phyloP scores from a whole-genome alignment of 192 early-diverging fungal species.

The Dissophora globulifera region DNA sequence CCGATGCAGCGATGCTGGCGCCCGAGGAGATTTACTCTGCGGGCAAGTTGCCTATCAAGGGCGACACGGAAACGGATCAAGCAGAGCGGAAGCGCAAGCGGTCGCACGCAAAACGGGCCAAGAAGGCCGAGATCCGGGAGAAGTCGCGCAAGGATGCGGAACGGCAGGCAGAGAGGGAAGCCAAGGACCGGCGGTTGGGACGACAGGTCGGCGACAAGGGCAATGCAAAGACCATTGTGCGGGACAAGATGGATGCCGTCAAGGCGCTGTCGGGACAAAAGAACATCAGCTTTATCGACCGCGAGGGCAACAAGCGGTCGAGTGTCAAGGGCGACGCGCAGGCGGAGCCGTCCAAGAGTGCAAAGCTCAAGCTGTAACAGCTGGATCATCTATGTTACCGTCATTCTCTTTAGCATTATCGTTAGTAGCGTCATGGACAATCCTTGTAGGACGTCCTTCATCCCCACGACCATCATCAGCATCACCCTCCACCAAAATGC shows the following conservation, averaged over 20 bases:
- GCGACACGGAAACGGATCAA: slow-evolving; percentile 80
- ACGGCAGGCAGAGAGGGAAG: slow-evolving; percentile 54
- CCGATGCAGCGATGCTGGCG: slow-evolving; percentile 82
- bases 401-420: no score
- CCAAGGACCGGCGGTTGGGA: slow-evolving; percentile 48
- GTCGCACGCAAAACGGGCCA: slow-evolving; percentile 72
- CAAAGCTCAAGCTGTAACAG: slow-evolving; percentile 50
- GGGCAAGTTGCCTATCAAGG: slow-evolving; percentile 76
- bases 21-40: slow-evolving; percentile 93
- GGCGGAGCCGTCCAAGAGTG: slow-evolving; percentile 29
- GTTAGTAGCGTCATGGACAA: no score
- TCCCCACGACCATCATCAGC: no score
- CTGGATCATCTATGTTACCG: neutral
- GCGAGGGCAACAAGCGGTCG: slow-evolving; percentile 54
- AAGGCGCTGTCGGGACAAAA: slow-evolving; percentile 46
- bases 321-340: slow-evolving; percentile 31
- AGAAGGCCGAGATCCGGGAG: slow-evolving; percentile 72
- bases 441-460: no score
- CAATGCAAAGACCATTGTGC: slow-evolving; percentile 53
- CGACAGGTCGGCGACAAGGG: slow-evolving; percentile 51
- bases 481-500: neutral
- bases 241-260: slow-evolving; percentile 55
- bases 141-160: slow-evolving; percentile 61
- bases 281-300: slow-evolving; percentile 53
- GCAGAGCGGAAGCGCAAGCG: slow-evolving; percentile 80